A percentile compares a stretch with the other conserved stretches of the same genome.
Evolutionary conservation across 345 rosid genomes (phyloP).

Genomic region (Eucalyptus camaldulensis): DNA sequence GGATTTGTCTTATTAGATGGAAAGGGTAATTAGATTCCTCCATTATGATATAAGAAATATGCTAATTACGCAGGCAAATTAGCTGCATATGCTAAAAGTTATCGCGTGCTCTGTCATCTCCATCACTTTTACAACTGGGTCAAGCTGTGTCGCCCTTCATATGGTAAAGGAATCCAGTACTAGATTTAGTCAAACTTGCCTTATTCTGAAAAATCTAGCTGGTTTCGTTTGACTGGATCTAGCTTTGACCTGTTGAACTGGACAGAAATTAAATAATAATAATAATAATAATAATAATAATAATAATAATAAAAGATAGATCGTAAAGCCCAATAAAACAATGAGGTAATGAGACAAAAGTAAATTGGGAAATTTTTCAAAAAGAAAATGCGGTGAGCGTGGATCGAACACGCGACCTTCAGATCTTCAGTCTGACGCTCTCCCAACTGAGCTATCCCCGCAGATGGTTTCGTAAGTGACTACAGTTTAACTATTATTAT

Average conservation of each 20-base stretch:
- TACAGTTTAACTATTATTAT: rapidly evolving
- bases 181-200: neutral
- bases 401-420: slow-evolving; percentile 98
- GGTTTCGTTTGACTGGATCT: neutral
- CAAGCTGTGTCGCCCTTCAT: neutral
- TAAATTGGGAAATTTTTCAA: neutral
- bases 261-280: neutral
- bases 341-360: neutral
- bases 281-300: no score
- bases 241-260: neutral
- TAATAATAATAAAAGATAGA: neutral
- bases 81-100: neutral
- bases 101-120: neutral
- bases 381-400: slow-evolving; percentile 59
- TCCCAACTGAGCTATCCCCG: slow-evolving; percentile 98
- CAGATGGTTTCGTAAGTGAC: rapidly evolving
- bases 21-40: neutral
- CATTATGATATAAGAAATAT: neutral
- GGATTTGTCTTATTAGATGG: neutral
- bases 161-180: neutral
- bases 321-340: neutral
- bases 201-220: neutral
- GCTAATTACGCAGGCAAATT: neutral
- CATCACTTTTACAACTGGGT: neutral
- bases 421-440: slow-evolving; percentile 99